Percentiles rank a stretch among this genome's conserved stretches.
These are phyloP conservation scores for Musa beccarii DNA, from an alignment of 176 grass and related monocot genomes.

Conservation along the genomic window DNA sequence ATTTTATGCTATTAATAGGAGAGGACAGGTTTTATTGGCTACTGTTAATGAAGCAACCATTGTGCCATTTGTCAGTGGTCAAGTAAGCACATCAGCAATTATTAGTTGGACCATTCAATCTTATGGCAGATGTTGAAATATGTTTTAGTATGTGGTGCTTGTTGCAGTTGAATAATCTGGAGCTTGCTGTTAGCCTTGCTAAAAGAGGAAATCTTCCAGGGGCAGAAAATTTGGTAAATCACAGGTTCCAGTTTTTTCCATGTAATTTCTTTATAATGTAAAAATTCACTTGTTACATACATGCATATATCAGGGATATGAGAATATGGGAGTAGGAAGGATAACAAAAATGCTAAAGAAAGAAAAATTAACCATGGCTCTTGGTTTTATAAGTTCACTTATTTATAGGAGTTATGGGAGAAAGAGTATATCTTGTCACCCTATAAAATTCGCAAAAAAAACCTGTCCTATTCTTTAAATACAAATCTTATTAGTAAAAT, in stretches of 20 bases:
- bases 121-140: not conserved
- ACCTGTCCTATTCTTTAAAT: no score
- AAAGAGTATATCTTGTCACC: no score
- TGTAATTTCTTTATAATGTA: not conserved
- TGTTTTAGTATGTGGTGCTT: not conserved
- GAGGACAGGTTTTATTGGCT: slow-evolving; percentile 87
- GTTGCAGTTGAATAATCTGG: slow-evolving; percentile 78
- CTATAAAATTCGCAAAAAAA: no score
- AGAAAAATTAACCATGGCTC: no score
- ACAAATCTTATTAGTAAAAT: no score
- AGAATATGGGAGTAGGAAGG: no score
- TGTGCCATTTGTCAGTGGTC: slow-evolving; percentile 81
- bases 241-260: not conserved
- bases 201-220: slow-evolving; percentile 98
- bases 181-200: slow-evolving; percentile 94
- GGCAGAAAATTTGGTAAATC: slow-evolving; percentile 82
- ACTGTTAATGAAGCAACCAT: slow-evolving; percentile 92
- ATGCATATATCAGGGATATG: no score
- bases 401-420: no score
- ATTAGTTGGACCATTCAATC: not conserved
- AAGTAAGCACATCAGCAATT: slow-evolving; percentile 42
- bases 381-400: no score
- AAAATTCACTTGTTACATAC: no score
- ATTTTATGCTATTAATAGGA: slow-evolving; percentile 95
- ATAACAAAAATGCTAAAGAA: no score